These are phyloP conservation scores for Plantago lanceolata DNA, from an alignment of 305 asterid genomes.

Conservation along the genomic window DNA sequence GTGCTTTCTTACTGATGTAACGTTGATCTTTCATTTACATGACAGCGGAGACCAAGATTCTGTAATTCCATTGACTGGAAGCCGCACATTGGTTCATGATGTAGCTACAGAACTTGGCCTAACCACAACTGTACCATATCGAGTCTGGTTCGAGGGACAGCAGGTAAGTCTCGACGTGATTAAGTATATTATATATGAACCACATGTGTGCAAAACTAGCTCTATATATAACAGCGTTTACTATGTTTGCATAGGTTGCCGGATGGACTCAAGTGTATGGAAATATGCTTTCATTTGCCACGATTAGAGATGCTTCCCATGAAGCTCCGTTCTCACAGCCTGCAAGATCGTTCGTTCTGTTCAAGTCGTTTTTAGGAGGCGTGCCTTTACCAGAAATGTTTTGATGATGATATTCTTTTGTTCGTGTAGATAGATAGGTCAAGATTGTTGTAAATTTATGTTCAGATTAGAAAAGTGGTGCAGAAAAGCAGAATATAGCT, in stretches of 20 bases:
- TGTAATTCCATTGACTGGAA: constrained; percentile 61
- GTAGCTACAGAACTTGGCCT: constrained; percentile 42
- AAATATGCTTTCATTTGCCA: constrained; percentile 54
- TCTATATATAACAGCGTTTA: neutral
- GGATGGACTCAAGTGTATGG: constrained; percentile 72
- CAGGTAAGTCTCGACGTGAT: constrained; percentile 32
- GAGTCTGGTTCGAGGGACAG: constrained; percentile 58
- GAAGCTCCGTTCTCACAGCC: constrained; percentile 80
- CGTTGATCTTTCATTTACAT: neutral
- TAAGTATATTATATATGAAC: neutral
- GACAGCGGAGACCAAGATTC: constrained; percentile 77
- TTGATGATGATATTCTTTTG: constrained; percentile 18
- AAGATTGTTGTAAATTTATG: constrained; percentile 1
- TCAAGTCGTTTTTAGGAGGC: constrained; percentile 46
- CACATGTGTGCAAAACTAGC: neutral
- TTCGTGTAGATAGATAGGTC: neutral
- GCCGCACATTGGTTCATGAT: constrained; percentile 40
- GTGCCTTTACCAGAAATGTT: constrained; percentile 47
- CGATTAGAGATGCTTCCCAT: constrained; percentile 66
- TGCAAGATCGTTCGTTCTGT: constrained; percentile 56
- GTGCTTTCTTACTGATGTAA: neutral
- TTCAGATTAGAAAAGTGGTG: neutral
- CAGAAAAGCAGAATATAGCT: no score
- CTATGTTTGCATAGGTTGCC: constrained; percentile 45
- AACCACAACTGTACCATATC: constrained; percentile 48